Conservation (phyloP, 257 asterid species). For the Avicennia marina region DNA sequence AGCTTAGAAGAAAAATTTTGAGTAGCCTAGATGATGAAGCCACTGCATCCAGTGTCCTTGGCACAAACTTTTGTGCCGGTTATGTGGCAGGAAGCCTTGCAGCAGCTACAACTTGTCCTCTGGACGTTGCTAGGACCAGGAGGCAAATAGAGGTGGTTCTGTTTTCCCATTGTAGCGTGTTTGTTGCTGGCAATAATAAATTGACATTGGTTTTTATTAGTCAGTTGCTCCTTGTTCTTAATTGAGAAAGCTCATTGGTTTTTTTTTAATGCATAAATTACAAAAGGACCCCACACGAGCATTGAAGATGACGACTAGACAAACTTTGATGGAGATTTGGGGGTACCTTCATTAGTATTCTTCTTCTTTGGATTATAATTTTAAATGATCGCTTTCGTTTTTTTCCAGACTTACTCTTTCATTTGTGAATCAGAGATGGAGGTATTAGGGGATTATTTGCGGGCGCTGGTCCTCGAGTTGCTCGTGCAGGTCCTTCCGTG, state of each 20-base stretch:
- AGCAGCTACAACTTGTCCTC: slow-evolving; percentile 66
- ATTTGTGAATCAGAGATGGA: slow-evolving; percentile 45
- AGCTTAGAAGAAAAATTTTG: slow-evolving; percentile 52
- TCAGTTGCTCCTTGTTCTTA: too few relatives aligned
- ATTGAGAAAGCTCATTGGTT: not conserved
- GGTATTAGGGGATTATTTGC: slow-evolving; percentile 53
- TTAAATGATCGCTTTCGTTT: too few relatives aligned
- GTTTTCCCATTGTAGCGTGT: not conserved
- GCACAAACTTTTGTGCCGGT: slow-evolving; percentile 70
- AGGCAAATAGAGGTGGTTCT: slow-evolving; percentile 64
- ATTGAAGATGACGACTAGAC: slow-evolving; percentile 54
- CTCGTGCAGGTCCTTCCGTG: slow-evolving; percentile 75
- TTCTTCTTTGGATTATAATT: too few relatives aligned
- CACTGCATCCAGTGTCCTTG: slow-evolving; percentile 36
- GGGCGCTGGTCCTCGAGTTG: slow-evolving; percentile 62
- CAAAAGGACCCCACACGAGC: slow-evolving; percentile 60
- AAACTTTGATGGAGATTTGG: slow-evolving; percentile 58
- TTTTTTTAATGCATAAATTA: not conserved
- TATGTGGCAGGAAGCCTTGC: slow-evolving; percentile 70
- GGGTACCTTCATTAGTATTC: too few relatives aligned
- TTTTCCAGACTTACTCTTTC: not conserved
- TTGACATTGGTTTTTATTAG: not conserved
- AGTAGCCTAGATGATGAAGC: slow-evolving; percentile 37
- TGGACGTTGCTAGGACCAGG: slow-evolving; percentile 74
- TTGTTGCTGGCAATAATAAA: not conserved